Base-by-base conservation (phyloP, 768 basidiomycete genomes). In the Dendrothele bispora region DNA sequence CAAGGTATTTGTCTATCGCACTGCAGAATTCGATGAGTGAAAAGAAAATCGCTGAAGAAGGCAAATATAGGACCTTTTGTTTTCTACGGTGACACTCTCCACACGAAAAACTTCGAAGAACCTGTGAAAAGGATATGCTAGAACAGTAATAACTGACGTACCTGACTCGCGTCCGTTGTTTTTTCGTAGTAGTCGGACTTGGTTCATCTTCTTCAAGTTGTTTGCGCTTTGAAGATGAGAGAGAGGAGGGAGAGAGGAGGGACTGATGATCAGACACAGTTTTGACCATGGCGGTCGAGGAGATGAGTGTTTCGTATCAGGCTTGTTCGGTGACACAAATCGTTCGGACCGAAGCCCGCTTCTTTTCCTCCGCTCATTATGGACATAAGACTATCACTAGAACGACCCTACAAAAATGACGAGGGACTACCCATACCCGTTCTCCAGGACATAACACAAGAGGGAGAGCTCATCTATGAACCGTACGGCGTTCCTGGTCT, bases 21-120 rank as follows among this genome's bases (percentile, higher is more conserved):
- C 88, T 92, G 32, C 21, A 39, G 30, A 38, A 43, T 25, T 39
- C 40, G 45, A 46, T 55, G 50, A 58, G 55, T 39, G 14, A 54
- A 25, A 38, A 51, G 42, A 38, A 53, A 29, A 24, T 42, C n/a
- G 30, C 7, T 32, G 17, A 27, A 40, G 45, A 28, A 20, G 29
- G 20, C 43, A 38, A 47, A 40, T 30, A 26, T 28, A 18, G 39
- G 47, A 87, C 89, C 78, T 91, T 91, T 68, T 93, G 90, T 63
- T 93, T 93, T 52, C 90, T 74, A 18, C 90, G 80, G 69, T 92
- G 91, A 54, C 91, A 92, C 69, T 93, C 90, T 15, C 87, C 87
- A 48, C 89, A 91, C 7, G 88, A 90, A 55, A 89, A 91, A 65
- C 88, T 90, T 58, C 6, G 37, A 8, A 45, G 34, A 28, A 26